Evolutionary conservation across 176 grass and related monocot species (phyloP).

Genomic region (Puccinellia tenuiflora): DNA sequence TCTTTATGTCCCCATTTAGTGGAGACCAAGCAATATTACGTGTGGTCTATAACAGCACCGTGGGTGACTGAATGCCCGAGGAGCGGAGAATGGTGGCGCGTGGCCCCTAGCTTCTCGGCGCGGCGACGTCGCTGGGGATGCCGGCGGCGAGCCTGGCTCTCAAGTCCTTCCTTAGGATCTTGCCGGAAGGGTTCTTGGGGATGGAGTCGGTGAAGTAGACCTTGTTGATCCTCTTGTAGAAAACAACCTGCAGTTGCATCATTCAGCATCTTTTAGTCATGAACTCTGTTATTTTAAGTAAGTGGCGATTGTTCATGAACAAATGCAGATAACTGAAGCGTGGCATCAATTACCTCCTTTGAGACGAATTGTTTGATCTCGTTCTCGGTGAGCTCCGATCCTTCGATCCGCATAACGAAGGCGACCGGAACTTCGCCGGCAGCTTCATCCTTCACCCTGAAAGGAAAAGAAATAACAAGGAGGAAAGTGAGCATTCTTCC

Average conservation of each 20-base stretch:
- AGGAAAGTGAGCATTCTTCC: not conserved
- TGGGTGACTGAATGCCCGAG: not conserved
- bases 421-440: conserved; percentile 80
- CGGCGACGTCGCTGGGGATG: too few relatives aligned
- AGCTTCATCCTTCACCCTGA: conserved; percentile 76
- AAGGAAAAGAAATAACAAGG: not conserved
- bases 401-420: conserved; percentile 56
- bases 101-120: not conserved
- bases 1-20: conserved; percentile 22
- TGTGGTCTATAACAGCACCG: conserved; percentile 12
- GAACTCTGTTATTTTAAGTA: not conserved
- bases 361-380: conserved; percentile 84
- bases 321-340: not conserved
- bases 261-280: not conserved
- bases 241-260: conserved; percentile 63
- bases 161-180: conserved; percentile 96
- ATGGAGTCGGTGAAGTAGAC: conserved; percentile 86
- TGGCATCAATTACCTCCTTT: conserved; percentile 56
- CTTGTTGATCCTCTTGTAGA: conserved; percentile 87
- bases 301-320: not conserved
- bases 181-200: conserved; percentile 86
- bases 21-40: conserved; percentile 26
- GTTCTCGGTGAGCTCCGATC: conserved; percentile 60
- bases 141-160: conserved; percentile 71
- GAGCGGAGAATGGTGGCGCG: not conserved